A percentile compares a stretch with the other conserved stretches of the same genome.
Conservation (phyloP, 257 asterid species). For the Leptodermis oblonga region DNA sequence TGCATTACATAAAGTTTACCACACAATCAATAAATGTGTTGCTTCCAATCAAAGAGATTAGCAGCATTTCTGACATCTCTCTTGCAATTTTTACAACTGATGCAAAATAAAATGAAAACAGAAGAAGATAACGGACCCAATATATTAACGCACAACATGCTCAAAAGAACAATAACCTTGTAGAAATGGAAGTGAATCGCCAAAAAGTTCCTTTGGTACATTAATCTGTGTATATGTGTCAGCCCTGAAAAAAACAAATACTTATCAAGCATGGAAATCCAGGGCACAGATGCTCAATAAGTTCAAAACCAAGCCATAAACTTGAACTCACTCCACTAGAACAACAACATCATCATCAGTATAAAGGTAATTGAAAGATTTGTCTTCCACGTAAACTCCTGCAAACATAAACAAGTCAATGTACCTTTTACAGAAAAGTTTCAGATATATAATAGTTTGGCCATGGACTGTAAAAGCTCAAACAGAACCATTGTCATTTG, state of each 20-base stretch:
- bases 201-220: slow-evolving; percentile 82
- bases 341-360: slow-evolving; percentile 82
- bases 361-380: slow-evolving; percentile 62
- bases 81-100: neutral
- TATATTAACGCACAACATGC: neutral
- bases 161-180: slow-evolving; percentile 46
- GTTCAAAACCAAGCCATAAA: slow-evolving; percentile 12
- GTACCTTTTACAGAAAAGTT: neutral
- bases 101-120: neutral
- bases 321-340: slow-evolving; percentile 78
- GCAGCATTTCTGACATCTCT: neutral
- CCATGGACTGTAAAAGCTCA: neutral
- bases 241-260: slow-evolving; percentile 43
- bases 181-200: slow-evolving; percentile 77
- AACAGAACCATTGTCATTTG: neutral
- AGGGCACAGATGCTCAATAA: slow-evolving; percentile 12
- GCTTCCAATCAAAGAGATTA: neutral
- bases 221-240: slow-evolving; percentile 68
- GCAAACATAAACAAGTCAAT: slow-evolving; percentile 26
- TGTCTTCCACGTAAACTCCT: slow-evolving; percentile 76
- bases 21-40: neutral
- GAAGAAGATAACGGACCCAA: neutral
- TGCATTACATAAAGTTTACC: slow-evolving; percentile 28
- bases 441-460: slow-evolving; percentile 1
- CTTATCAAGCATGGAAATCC: neutral